Conservation (phyloP, 225 moss, liverwort and hornwort genomes). For the Pleurozium schreberi region DNA sequence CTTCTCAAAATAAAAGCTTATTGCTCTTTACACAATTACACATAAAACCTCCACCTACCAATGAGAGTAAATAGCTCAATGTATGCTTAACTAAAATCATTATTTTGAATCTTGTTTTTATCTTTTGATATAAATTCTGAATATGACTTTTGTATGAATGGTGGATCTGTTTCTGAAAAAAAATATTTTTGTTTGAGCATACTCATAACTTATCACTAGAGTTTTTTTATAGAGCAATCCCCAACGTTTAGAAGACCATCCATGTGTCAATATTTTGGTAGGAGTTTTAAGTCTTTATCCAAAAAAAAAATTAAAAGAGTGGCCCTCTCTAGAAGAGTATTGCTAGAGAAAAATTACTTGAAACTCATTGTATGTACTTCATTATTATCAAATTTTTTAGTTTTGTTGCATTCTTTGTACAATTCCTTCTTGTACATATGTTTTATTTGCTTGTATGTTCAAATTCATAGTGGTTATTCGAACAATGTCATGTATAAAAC, state of each 20-base stretch:
- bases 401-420: not conserved
- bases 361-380: not conserved
- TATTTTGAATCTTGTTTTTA: not conserved
- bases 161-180: not conserved
- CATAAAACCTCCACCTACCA: not conserved
- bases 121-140: not conserved
- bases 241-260: accelerated
- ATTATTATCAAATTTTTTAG: not conserved
- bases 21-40: not conserved
- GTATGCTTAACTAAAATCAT: not conserved
- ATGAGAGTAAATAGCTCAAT: not conserved
- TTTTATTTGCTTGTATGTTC: not conserved
- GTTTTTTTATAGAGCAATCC: not conserved
- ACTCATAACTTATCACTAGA: not conserved
- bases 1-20: not conserved
- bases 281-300: too few relatives aligned
- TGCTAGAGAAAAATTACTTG: not conserved
- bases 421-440: not conserved
- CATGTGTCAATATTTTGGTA: not conserved
- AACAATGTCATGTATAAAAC: too few relatives aligned
- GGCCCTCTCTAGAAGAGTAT: too few relatives aligned
- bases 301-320: too few relatives aligned
- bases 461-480: accelerated
- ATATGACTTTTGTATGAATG: not conserved
- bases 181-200: not conserved